Conservation (phyloP, 768 basidiomycete species). For the Exidia glandulosa region DNA sequence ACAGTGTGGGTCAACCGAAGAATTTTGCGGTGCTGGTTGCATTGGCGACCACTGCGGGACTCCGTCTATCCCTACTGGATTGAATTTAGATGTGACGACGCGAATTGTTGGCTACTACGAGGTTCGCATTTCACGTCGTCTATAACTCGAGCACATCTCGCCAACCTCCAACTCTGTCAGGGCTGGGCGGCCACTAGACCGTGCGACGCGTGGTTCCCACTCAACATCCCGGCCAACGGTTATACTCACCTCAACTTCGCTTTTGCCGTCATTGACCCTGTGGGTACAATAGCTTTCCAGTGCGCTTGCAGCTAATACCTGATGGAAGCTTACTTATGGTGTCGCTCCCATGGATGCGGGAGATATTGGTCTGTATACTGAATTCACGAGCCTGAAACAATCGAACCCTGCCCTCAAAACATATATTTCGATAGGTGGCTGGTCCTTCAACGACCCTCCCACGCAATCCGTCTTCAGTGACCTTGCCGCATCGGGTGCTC, state of each 20-base stretch:
- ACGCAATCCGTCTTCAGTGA: constrained; percentile 1
- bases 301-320: too few species aligned
- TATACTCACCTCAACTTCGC: background rate
- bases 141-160: background rate
- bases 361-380: background rate
- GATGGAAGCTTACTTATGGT: background rate
- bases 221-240: background rate
- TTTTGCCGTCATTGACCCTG: background rate
- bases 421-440: constrained; percentile 2
- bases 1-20: background rate
- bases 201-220: background rate
- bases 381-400: background rate
- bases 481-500: background rate
- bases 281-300: too few species aligned
- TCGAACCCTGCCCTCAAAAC: background rate
- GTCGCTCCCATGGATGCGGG: background rate
- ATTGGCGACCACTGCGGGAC: background rate
- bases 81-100: too few species aligned
- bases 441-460: constrained; percentile 4
- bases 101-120: too few species aligned
- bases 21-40: background rate
- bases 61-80: background rate
- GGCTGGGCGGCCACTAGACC: background rate
- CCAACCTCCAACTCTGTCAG: background rate
- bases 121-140: too few species aligned